These are phyloP conservation scores for Ophiostoma ulmi DNA, from an alignment of 2,329 filamentous ascomycete genomes.

Conservation along the genomic window DNA sequence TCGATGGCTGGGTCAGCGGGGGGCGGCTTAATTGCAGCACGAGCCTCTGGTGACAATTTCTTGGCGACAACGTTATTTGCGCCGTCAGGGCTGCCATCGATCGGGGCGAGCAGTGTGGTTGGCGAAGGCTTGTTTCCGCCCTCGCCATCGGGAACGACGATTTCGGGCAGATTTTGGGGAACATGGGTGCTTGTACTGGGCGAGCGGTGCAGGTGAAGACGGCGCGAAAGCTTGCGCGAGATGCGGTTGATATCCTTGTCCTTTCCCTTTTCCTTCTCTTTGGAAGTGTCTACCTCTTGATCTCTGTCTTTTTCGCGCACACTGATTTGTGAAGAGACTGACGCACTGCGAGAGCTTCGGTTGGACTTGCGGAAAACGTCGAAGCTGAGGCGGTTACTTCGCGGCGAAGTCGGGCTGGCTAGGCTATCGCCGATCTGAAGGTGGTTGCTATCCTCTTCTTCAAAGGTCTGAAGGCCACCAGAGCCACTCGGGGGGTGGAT, in stretches of 20 bases:
- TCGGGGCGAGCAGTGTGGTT: background rate
- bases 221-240: constrained; percentile 56
- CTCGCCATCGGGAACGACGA: constrained; percentile 45
- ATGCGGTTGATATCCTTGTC: constrained; percentile 24
- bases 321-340: constrained; percentile 39
- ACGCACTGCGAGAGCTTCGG: constrained; percentile 44
- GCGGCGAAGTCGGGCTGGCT: constrained; percentile 28
- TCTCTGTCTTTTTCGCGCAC: constrained; percentile 24
- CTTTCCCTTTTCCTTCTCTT: constrained; percentile 34
- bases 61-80: background rate
- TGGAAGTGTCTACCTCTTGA: constrained; percentile 11
- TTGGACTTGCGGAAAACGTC: constrained; percentile 33
- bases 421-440: constrained; percentile 30
- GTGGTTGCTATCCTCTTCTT: constrained; percentile 29
- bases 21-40: background rate
- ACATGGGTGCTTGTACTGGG: constrained; percentile 65
- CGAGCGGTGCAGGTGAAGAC: constrained; percentile 60
- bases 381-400: constrained; percentile 31
- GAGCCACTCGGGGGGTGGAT: constrained; percentile 58
- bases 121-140: constrained; percentile 30
- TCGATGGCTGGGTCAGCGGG: constrained; percentile 40
- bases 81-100: background rate
- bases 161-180: constrained; percentile 72
- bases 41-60: background rate
- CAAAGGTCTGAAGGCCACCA: constrained; percentile 30